Base-by-base conservation (phyloP, 345 rosid species). In the Mercurialis annua region DNA sequence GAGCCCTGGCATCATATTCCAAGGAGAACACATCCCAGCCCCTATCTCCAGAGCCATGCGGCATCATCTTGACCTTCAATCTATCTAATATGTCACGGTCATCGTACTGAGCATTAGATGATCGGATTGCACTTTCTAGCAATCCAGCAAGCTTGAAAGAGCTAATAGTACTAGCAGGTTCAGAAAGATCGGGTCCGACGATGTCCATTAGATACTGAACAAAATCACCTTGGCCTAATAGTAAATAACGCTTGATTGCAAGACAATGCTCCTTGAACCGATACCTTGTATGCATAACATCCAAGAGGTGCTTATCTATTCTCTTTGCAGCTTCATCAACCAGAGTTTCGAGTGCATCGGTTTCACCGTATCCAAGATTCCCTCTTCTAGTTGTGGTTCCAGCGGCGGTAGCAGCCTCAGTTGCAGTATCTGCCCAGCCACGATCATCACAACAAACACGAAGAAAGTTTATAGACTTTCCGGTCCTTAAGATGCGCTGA, bases 21-120 rank as follows among this genome's bases (percentile, higher is more conserved):
- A 95, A 72, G 12, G 99, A 95, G 85, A 95, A 95, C 4, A 95
- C 98, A 83, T 90, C 93, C 97, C 99, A 95, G 47, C 99, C 99
- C 75, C 88, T 81, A 68, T 92, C 98, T 53, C 99, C 98, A 64
- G 68, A 73, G 44, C 87, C 84, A 67, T 92, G 98, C n/a, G 92
- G 93, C 96, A 95, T 92, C 92, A 92, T 87, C 75, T 88, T 95
- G 57, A 95, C 99, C 70, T 79, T 88, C 80, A 94, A 62, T 66
- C 99, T 85, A 72, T 94, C 98, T 69, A 92, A 79, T 81, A 89
- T 84, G 76, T 89, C 97, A 72, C 86, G 86, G 76, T 88, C 93
- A 74, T 94, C 99, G 76, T 92, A 95, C 76, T 92, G 99, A 33
- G 99, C 99, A 85, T 92, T 92, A 36, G 99, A 95, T 62, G 99